Evolutionary conservation across 23 red algal genomes (phyloP).

Genomic region (Gracilaria domingensis): DNA sequence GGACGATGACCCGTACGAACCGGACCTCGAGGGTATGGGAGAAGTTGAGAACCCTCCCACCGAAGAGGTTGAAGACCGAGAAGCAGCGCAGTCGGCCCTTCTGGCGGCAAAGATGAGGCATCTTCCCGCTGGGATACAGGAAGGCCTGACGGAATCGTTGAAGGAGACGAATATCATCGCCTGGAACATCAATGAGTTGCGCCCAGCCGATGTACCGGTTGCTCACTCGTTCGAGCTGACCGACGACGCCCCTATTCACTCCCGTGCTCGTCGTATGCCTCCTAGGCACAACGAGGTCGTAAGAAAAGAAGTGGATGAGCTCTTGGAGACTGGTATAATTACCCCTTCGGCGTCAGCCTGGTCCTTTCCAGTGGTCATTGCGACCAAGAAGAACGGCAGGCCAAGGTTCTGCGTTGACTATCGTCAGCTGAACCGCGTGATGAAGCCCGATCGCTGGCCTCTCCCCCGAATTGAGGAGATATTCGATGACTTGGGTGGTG

Average conservation of each 20-base stretch:
- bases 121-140: not conserved
- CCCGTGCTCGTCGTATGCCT: not conserved
- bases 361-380: conserved; percentile 38
- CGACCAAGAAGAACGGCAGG: conserved; percentile 7
- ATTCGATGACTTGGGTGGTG: conserved; percentile 30
- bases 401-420: conserved; percentile 29
- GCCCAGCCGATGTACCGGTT: not conserved
- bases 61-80: not conserved
- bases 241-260: not conserved
- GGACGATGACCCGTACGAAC: too few species aligned
- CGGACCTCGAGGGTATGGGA: too few species aligned
- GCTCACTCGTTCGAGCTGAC: conserved; percentile 23
- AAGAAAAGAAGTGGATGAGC: conserved; percentile 5
- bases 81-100: not conserved
- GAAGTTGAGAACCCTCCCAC: not conserved
- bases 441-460: conserved; percentile 29
- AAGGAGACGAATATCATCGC: not conserved
- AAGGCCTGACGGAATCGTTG: not conserved
- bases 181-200: not conserved
- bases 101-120: too few species aligned
- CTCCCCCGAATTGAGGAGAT: conserved; percentile 17
- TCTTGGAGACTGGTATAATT: not conserved
- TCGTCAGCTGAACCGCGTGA: not conserved
- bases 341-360: conserved; percentile 16
- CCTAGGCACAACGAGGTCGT: conserved; percentile 8